These are phyloP conservation scores for Obba rivulosa DNA, from an alignment of 768 basidiomycete genomes.

Conservation along the genomic window DNA sequence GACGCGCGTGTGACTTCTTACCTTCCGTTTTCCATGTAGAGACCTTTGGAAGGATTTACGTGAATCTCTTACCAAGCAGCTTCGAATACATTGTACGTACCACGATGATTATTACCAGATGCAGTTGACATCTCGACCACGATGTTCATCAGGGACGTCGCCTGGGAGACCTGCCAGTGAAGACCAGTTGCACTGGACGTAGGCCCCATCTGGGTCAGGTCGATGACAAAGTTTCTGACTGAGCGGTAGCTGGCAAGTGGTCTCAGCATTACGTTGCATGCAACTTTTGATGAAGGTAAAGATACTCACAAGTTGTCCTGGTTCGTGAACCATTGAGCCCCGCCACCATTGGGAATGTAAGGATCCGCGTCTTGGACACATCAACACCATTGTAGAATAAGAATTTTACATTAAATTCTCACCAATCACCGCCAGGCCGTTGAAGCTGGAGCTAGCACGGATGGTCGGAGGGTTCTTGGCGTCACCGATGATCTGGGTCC, in stretches of 20 bases:
- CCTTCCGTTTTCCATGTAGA: constrained; percentile 75
- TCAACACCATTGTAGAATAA: not conserved
- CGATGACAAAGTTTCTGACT: constrained; percentile 71
- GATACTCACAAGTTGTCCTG: constrained; percentile 35
- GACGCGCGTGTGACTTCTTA: constrained; percentile 1
- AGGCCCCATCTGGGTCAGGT: constrained; percentile 51
- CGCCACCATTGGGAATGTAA: constrained; percentile 42
- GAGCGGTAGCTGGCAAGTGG: constrained; percentile 44
- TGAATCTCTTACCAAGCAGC: not conserved
- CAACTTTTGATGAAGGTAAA: not conserved
- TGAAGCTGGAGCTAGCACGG: constrained; percentile 54
- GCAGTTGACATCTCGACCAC: constrained; percentile 64
- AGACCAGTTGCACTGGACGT: constrained; percentile 51
- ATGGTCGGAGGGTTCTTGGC: constrained; percentile 63
- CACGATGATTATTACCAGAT: constrained; percentile 60
- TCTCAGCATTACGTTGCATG: not conserved
- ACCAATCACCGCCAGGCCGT: constrained; percentile 75
- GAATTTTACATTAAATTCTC: constrained; percentile 3
- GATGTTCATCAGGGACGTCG: constrained; percentile 71
- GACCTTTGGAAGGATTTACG: constrained; percentile 22
- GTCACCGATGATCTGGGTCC: constrained; percentile 76
- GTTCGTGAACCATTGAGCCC: constrained; percentile 53
- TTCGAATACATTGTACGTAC: constrained; percentile 25
- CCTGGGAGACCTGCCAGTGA: constrained; percentile 82
- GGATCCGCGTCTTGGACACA: constrained; percentile 19